Evolutionary conservation across 371 early-diverging fungal species (phyloP).

Genomic region (Choanephora cucurbitarum): DNA sequence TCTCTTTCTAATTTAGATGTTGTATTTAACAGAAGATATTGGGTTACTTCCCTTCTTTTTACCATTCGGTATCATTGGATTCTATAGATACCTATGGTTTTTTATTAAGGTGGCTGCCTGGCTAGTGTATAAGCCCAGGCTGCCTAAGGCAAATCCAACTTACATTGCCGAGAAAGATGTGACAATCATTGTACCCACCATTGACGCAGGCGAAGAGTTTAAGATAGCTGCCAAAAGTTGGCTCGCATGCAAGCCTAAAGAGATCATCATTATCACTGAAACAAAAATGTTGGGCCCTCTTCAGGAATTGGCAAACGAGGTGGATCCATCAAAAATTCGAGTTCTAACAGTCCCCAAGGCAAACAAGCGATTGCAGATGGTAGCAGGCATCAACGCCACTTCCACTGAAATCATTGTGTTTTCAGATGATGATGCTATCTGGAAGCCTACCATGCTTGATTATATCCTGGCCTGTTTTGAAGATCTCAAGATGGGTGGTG

Average conservation of each 20-base stretch:
- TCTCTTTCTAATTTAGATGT: slow-evolving; percentile 43
- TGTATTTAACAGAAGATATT: slow-evolving; percentile 72
- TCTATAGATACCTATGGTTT: slow-evolving; percentile 76
- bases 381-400: slow-evolving; percentile 66
- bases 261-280: slow-evolving; percentile 64
- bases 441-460: slow-evolving; percentile 62
- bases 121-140: slow-evolving; percentile 56
- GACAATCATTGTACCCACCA: slow-evolving; percentile 76
- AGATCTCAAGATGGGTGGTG: slow-evolving; percentile 73
- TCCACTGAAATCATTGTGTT: slow-evolving; percentile 72
- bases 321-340: slow-evolving; percentile 46
- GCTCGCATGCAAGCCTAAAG: slow-evolving; percentile 67
- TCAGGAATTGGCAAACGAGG: slow-evolving; percentile 46
- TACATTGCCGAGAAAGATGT: slow-evolving; percentile 63
- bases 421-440: slow-evolving; percentile 77
- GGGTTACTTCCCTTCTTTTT: slow-evolving; percentile 66
- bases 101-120: slow-evolving; percentile 61
- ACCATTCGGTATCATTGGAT: slow-evolving; percentile 73
- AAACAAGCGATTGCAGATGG: slow-evolving; percentile 77
- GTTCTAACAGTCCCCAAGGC: slow-evolving; percentile 59
- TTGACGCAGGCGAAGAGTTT: slow-evolving; percentile 78
- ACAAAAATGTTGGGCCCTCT: slow-evolving; percentile 55
- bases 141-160: slow-evolving; percentile 52
- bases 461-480: slow-evolving; percentile 79
- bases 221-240: slow-evolving; percentile 67